A percentile compares a stretch with the other conserved stretches of the same genome.
Evolutionary conservation across 2,329 filamentous ascomycete species (phyloP).

Genomic region (Exophiala sp.): DNA sequence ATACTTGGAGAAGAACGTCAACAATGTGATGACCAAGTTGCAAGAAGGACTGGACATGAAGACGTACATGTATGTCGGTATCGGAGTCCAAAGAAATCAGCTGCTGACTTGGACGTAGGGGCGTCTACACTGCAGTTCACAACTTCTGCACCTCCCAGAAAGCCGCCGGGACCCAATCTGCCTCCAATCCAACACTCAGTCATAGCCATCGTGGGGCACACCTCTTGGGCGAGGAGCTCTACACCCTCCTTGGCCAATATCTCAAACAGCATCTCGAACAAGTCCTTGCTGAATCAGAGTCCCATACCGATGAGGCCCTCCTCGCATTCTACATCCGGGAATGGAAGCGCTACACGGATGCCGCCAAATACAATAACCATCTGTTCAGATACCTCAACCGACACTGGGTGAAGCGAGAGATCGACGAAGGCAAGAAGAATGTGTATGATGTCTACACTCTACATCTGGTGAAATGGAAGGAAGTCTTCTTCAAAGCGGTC

Average conservation of each 20-base stretch:
- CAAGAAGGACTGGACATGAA: conserved; percentile 91
- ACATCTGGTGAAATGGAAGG: conserved; percentile 91
- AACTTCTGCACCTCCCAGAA: conserved; percentile 99
- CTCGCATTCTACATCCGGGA: conserved; percentile 91
- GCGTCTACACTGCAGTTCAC: conserved; percentile 66
- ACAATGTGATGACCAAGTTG: conserved; percentile 87
- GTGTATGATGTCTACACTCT: conserved; percentile 97
- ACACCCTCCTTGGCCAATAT: conserved; percentile 83
- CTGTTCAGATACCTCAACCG: conserved; percentile 93
- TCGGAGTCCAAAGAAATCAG: conserved; percentile 47
- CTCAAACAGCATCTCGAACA: conserved; percentile 68
- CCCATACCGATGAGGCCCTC: conserved; percentile 82
- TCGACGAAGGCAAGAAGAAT: conserved; percentile 97
- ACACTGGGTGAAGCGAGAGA: conserved; percentile 98
- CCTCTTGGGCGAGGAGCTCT: conserved; percentile 89
- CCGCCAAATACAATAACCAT: conserved; percentile 96
- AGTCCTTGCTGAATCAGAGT: conserved; percentile 66
- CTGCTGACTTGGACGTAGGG: conserved; percentile 39
- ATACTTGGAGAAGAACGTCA: conserved; percentile 81
- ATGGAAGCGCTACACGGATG: conserved; percentile 92
- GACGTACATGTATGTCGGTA: conserved; percentile 52
- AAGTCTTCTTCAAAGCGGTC: conserved; percentile 79
- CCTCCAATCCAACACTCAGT: conserved; percentile 3
- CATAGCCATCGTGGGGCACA: conserved; percentile 53
- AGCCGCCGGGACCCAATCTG: conserved; percentile 52